phyloP scores from a whole-genome alignment of 2,329 filamentous ascomycete species.

The Teratosphaeria nubilosa region DNA sequence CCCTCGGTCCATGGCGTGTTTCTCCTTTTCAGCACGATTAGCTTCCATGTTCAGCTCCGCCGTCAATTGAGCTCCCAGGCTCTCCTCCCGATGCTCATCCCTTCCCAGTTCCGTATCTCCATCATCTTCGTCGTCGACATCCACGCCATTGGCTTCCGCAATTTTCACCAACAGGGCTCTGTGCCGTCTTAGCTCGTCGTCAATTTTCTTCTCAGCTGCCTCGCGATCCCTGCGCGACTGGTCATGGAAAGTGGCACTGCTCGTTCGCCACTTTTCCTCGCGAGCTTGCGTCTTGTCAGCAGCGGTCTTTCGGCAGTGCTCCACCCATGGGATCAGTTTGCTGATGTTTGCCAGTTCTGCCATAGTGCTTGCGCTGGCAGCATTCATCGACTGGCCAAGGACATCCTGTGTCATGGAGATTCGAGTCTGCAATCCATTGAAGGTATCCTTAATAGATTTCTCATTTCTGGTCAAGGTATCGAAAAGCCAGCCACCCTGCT shows the following conservation, averaged over 20 bases:
- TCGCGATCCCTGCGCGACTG: slow-evolving; percentile 26
- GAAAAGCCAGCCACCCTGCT: slow-evolving; percentile 22
- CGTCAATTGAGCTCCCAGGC: slow-evolving; percentile 17
- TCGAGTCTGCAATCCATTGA: slow-evolving; percentile 8
- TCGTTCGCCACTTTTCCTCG: slow-evolving; percentile 32
- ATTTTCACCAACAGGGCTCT: slow-evolving; percentile 17
- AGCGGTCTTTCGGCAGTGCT: slow-evolving; percentile 28
- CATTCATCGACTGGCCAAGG: slow-evolving; percentile 18
- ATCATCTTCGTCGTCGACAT: slow-evolving; percentile 9
- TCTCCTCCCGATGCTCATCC: slow-evolving; percentile 9
- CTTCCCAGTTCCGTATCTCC: slow-evolving; percentile 3
- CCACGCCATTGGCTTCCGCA: slow-evolving; percentile 16
- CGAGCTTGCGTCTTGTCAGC: slow-evolving; percentile 25
- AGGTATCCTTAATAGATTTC: slow-evolving; percentile 6
- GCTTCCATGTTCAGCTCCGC: slow-evolving; percentile 19
- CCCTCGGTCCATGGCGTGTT: neutral
- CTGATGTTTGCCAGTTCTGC: slow-evolving; percentile 21
- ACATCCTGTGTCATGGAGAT: slow-evolving; percentile 17
- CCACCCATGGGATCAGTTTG: slow-evolving; percentile 29
- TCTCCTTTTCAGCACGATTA: slow-evolving; percentile 5
- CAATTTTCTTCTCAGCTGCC: slow-evolving; percentile 24
- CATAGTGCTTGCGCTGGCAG: slow-evolving; percentile 16
- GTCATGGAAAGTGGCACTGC: slow-evolving; percentile 31
- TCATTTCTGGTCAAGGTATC: slow-evolving; percentile 14
- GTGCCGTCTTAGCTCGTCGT: slow-evolving; percentile 25